Evolutionary conservation across 768 basidiomycete genomes (phyloP).

Genomic region (Tricholomella constricta): DNA sequence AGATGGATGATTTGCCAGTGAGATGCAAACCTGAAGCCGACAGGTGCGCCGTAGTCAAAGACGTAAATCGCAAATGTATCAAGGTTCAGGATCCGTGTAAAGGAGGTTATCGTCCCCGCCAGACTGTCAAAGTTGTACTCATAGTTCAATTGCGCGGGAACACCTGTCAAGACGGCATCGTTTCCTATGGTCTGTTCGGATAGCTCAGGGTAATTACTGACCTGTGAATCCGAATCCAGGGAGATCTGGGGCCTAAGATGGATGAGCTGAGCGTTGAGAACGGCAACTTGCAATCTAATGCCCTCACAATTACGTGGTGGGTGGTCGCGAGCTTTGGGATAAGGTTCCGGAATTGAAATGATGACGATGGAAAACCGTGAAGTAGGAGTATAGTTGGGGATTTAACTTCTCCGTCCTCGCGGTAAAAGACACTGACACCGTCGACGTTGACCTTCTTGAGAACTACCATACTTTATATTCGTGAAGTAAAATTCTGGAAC

Average conservation of each 20-base stretch:
- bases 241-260: slow-evolving; percentile 45
- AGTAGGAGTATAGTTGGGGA: slow-evolving; percentile 43
- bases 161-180: slow-evolving; percentile 11
- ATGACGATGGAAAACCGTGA: slow-evolving; percentile 53
- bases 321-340: slow-evolving; percentile 40
- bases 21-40: slow-evolving; percentile 26
- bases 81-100: slow-evolving; percentile 41
- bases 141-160: slow-evolving; percentile 37
- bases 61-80: slow-evolving; percentile 45
- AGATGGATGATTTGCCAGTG: not conserved
- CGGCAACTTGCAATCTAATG: not conserved
- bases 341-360: slow-evolving; percentile 50
- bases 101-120: slow-evolving; percentile 38
- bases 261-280: not conserved
- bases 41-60: slow-evolving; percentile 52
- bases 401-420: slow-evolving; percentile 35
- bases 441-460: slow-evolving; percentile 15
- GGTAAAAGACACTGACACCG: slow-evolving; percentile 45
- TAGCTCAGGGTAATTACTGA: not conserved
- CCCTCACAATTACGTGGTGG: slow-evolving; percentile 40
- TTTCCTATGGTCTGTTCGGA: not conserved
- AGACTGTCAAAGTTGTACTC: slow-evolving; percentile 44
- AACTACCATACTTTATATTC: no score
- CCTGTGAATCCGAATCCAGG: slow-evolving; percentile 53
- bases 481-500: no score